Evolutionary conservation across 2,329 filamentous ascomycete species (phyloP).

Genomic region (Emergomyces africanus): DNA sequence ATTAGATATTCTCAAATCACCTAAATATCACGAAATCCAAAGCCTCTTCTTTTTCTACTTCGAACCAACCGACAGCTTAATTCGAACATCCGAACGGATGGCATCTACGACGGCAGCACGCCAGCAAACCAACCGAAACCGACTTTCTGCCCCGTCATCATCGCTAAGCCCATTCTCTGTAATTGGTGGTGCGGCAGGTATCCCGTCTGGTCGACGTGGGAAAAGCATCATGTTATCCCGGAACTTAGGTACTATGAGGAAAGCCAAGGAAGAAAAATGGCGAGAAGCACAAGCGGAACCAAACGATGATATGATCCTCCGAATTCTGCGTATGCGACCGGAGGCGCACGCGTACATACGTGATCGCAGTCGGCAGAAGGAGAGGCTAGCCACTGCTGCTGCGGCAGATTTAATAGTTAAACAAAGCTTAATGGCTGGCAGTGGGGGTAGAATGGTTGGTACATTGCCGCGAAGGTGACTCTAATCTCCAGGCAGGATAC

Average conservation of each 20-base stretch:
- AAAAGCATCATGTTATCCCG: slow-evolving; percentile 83
- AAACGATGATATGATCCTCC: slow-evolving; percentile 93
- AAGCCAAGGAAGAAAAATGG: slow-evolving; percentile 89
- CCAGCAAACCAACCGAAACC: slow-evolving; percentile 55
- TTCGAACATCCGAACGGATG: slow-evolving; percentile 94
- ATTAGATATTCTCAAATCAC: slow-evolving; percentile 81
- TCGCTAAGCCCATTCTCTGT: slow-evolving; percentile 24
- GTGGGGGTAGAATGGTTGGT: slow-evolving; percentile 40
- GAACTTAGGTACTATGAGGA: slow-evolving; percentile 91
- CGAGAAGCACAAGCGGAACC: slow-evolving; percentile 93
- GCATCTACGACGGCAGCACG: slow-evolving; percentile 71
- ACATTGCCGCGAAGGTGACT: slow-evolving; percentile 24
- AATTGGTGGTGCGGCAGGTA: slow-evolving; percentile 27
- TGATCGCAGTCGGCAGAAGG: slow-evolving; percentile 85
- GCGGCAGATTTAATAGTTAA: slow-evolving; percentile 90
- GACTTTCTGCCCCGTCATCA: slow-evolving; percentile 49
- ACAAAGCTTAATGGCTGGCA: slow-evolving; percentile 63
- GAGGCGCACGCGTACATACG: slow-evolving; percentile 80
- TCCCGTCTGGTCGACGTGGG: slow-evolving; percentile 37
- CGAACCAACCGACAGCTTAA: slow-evolving; percentile 77
- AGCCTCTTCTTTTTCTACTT: slow-evolving; percentile 99
- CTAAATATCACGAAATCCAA: slow-evolving; percentile 96
- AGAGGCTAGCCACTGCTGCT: slow-evolving; percentile 76
- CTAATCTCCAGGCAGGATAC: too few species aligned
- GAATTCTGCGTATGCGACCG: slow-evolving; percentile 87